A percentile compares a stretch with the other conserved stretches of the same genome.
phyloP scores from a whole-genome alignment of 1,284 basidiomycete genomes.

The Volvariella volvacea region DNA sequence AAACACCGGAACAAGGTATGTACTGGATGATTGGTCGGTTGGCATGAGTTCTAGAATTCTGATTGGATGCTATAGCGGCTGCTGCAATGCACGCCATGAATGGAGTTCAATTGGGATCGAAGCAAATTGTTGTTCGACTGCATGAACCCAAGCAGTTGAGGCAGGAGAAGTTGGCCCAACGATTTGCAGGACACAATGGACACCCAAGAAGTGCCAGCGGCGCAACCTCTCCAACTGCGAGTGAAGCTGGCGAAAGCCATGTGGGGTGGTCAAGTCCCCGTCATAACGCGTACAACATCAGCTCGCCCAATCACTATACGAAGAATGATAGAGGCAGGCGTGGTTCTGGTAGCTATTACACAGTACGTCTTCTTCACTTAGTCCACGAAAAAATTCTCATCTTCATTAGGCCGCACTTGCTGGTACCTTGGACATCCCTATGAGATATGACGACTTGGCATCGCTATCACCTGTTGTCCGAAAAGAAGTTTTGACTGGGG shows the following conservation, averaged over 20 bases:
- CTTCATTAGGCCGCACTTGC: constrained; percentile 61
- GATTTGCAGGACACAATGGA: constrained; percentile 65
- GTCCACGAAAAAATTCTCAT: constrained; percentile 3
- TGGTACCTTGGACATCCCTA: constrained; percentile 70
- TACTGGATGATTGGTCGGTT: neutral
- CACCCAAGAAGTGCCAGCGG: constrained; percentile 73
- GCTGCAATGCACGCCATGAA: constrained; percentile 79
- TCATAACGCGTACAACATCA: constrained; percentile 42
- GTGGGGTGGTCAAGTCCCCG: constrained; percentile 69
- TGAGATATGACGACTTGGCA: constrained; percentile 77
- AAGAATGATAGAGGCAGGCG: constrained; percentile 59
- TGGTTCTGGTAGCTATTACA: constrained; percentile 79
- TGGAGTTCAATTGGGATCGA: constrained; percentile 59
- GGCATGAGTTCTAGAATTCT: neutral
- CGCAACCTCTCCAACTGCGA: constrained; percentile 73
- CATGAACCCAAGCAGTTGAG: constrained; percentile 88
- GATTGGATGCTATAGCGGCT: constrained; percentile 35
- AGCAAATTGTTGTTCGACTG: constrained; percentile 78
- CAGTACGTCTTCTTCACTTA: constrained; percentile 35
- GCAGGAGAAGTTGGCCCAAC: constrained; percentile 79
- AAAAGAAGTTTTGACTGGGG: constrained; percentile 77
- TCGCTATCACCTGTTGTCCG: constrained; percentile 77
- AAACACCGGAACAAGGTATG: constrained; percentile 77
- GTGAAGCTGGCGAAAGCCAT: constrained; percentile 71
- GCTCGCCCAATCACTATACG: constrained; percentile 53